Evolutionary conservation across 148 eudicot genomes (phyloP).

Genomic region (Arbutus unedo): DNA sequence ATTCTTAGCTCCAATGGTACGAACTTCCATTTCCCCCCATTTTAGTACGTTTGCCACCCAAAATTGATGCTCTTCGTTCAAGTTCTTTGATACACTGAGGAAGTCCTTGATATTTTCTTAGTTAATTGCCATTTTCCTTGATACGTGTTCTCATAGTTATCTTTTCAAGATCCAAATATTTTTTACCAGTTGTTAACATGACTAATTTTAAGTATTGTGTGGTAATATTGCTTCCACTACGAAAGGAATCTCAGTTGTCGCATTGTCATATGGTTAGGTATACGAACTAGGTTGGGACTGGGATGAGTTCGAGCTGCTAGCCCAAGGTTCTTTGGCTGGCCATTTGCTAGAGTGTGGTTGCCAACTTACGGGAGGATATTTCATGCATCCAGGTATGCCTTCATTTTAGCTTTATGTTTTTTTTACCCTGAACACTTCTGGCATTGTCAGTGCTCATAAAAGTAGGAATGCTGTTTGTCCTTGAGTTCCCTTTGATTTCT

Average conservation of each 20-base stretch:
- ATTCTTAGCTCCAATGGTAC: constrained; percentile 96
- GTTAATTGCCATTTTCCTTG: background rate
- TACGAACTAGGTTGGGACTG: constrained; percentile 99
- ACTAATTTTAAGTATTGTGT: background rate
- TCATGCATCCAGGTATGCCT: constrained; percentile 84
- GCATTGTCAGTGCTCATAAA: background rate
- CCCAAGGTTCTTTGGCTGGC: constrained; percentile 93
- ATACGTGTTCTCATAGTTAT: background rate
- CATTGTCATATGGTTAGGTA: constrained; percentile 39
- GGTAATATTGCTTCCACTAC: background rate
- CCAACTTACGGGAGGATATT: constrained; percentile 97
- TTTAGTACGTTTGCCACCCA: background rate
- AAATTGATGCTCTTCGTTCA: background rate
- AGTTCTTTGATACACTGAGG: background rate
- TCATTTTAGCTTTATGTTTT: background rate
- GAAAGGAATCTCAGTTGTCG: background rate
- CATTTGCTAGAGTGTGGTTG: constrained; percentile 98
- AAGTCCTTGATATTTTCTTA: background rate
- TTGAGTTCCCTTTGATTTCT: background rate
- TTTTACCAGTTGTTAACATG: background rate
- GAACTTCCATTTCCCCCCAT: constrained; percentile 12
- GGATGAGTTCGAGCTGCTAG: constrained; percentile 67
- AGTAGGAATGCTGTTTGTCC: background rate
- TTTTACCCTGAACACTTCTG: background rate
- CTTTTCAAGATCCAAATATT: background rate